Percentiles rank a stretch among this genome's conserved stretches.
phyloP scores from a whole-genome alignment of 2,329 filamentous ascomycete species.

The Aspergillus alliaceus region DNA sequence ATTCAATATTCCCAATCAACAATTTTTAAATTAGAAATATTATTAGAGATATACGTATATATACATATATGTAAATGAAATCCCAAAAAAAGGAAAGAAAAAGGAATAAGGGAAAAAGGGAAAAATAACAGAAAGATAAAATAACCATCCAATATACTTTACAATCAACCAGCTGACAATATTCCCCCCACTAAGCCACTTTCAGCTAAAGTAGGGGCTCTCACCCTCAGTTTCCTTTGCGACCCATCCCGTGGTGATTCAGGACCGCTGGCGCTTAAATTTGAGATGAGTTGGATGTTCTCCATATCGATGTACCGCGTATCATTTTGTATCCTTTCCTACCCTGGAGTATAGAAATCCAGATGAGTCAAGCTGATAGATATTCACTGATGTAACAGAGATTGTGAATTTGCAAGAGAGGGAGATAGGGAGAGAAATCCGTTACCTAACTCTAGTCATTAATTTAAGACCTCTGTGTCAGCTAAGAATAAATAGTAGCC shows the following conservation, averaged over 20 bases:
- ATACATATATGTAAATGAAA: too few species aligned
- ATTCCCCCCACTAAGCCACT: neutral
- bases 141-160: neutral
- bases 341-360: too few species aligned
- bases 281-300: neutral
- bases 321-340: too few species aligned
- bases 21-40: neutral
- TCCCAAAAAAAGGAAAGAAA: neutral
- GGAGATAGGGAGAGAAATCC: neutral
- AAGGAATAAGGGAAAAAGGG: neutral
- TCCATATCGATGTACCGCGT: too few species aligned
- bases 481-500: too few species aligned
- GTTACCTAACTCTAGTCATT: neutral
- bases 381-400: too few species aligned
- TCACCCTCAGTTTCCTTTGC: too few species aligned
- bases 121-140: neutral
- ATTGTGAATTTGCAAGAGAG: neutral
- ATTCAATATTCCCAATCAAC: neutral
- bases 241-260: neutral
- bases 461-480: neutral
- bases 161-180: neutral
- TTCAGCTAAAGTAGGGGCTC: conserved; percentile 2
- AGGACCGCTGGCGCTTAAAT: neutral
- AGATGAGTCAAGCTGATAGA: too few species aligned
- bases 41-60: too few species aligned